phyloP scores from a whole-genome alignment of 148 eudicot species.

The Nepenthes gracilis region DNA sequence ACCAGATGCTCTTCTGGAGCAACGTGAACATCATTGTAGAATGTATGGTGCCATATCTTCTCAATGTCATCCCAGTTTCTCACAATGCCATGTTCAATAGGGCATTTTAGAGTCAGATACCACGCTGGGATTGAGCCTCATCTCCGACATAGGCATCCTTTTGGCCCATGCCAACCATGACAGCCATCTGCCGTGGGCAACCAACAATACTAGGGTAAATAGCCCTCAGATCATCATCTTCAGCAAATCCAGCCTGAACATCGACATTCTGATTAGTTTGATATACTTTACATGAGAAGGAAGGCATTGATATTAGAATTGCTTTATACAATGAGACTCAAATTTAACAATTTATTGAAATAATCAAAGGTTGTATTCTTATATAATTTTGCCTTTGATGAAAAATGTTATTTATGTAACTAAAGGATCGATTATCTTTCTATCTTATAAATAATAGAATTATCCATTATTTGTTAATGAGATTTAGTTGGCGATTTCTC shows the following conservation, averaged over 20 bases:
- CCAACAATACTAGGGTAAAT: constrained; percentile 90
- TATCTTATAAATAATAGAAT: too few species aligned
- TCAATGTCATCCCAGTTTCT: constrained; percentile 97
- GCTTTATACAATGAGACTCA: too few species aligned
- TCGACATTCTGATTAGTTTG: constrained; percentile 5
- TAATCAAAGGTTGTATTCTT: too few species aligned
- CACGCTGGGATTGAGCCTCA: constrained; percentile 89
- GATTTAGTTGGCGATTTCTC: too few species aligned
- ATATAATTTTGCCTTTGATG: too few species aligned
- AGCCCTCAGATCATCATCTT: constrained; percentile 89
- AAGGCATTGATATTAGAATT: too few species aligned
- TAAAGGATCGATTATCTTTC: too few species aligned
- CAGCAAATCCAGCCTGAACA: constrained; percentile 85
- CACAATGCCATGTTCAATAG: constrained; percentile 89
- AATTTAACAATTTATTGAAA: too few species aligned
- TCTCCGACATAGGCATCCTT: constrained; percentile 88
- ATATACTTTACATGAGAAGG: neutral
- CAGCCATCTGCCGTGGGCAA: constrained; percentile 87
- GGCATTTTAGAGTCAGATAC: constrained; percentile 77
- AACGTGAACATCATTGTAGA: constrained; percentile 86
- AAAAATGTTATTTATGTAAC: too few species aligned
- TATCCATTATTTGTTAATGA: too few species aligned
- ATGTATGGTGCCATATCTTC: constrained; percentile 89
- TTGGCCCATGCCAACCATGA: constrained; percentile 93
- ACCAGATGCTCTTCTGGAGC: constrained; percentile 94